A percentile compares a stretch with the other conserved stretches of the same genome.
phyloP scores from a whole-genome alignment of 2,329 filamentous ascomycete genomes.

The Fusarium setosum region DNA sequence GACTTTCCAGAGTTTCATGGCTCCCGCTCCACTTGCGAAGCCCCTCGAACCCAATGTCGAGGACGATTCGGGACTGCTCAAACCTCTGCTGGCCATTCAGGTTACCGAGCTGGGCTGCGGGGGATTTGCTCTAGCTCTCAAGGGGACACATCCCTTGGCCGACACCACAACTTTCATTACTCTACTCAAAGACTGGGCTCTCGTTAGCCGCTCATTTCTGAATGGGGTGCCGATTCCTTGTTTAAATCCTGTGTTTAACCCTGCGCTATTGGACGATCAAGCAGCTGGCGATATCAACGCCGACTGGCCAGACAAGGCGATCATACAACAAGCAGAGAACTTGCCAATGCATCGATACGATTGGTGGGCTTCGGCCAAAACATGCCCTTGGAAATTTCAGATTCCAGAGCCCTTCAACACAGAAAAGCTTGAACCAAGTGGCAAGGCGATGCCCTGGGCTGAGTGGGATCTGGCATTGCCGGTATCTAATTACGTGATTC shows the following conservation, averaged over 20 bases:
- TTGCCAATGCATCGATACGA: conserved; percentile 40
- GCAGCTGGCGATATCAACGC: conserved; percentile 35
- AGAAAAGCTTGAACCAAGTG: neutral
- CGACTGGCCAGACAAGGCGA: neutral
- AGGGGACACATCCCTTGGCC: conserved; percentile 37
- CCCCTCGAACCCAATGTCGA: neutral
- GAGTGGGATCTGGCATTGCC: conserved; percentile 35
- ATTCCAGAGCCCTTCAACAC: conserved; percentile 14
- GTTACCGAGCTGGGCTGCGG: conserved; percentile 35
- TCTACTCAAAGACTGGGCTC: conserved; percentile 39
- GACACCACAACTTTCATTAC: conserved; percentile 34
- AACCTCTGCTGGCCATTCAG: conserved; percentile 34
- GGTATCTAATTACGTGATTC: conserved; percentile 38
- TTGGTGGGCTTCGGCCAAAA: conserved; percentile 33
- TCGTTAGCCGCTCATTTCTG: neutral
- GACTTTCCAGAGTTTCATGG: conserved; percentile 17
- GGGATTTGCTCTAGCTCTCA: conserved; percentile 32
- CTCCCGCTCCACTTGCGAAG: neutral
- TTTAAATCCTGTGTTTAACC: conserved; percentile 4
- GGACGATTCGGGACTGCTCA: neutral
- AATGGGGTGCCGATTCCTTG: accelerated
- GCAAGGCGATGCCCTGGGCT: conserved; percentile 37
- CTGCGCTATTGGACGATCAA: conserved; percentile 23
- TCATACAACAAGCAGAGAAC: conserved; percentile 8
- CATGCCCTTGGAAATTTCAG: conserved; percentile 25